Percentiles rank a stretch among this genome's conserved stretches.
These are phyloP conservation scores for Diaporthe ampelina DNA, from an alignment of 2,329 filamentous ascomycete species.

Conservation along the genomic window DNA sequence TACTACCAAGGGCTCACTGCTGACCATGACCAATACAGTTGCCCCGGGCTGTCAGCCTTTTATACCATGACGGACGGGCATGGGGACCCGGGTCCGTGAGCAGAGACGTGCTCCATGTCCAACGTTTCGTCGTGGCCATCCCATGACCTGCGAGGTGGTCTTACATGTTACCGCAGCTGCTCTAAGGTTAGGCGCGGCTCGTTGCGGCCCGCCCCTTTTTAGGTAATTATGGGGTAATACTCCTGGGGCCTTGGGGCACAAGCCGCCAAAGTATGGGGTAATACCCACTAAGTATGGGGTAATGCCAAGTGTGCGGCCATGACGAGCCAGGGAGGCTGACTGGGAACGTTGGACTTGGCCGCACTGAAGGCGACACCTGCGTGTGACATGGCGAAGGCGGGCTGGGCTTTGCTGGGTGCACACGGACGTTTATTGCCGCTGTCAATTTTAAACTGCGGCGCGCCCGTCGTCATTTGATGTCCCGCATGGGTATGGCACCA, in stretches of 20 bases:
- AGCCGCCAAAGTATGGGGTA: slow-evolving; percentile 30
- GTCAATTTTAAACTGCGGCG: slow-evolving; percentile 4
- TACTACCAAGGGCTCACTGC: not conserved
- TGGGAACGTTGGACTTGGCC: slow-evolving; percentile 14
- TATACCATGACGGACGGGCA: not conserved
- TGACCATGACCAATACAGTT: not conserved
- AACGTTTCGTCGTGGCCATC: slow-evolving; percentile 22
- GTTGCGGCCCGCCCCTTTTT: slow-evolving; percentile 33
- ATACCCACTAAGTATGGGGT: slow-evolving; percentile 26
- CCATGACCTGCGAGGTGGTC: slow-evolving; percentile 25
- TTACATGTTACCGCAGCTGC: slow-evolving; percentile 7
- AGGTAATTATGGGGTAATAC: slow-evolving; percentile 35
- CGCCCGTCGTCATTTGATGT: slow-evolving; percentile 6
- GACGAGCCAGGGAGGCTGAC: slow-evolving; percentile 18
- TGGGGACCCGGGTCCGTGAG: slow-evolving; percentile 16
- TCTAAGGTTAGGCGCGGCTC: slow-evolving; percentile 20
- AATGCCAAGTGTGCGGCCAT: slow-evolving; percentile 19
- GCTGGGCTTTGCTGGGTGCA: not conserved
- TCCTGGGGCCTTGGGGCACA: not conserved
- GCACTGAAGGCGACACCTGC: slow-evolving; percentile 24
- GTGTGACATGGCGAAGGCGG: not conserved
- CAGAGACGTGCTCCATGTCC: slow-evolving; percentile 22
- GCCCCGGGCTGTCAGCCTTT: not conserved
- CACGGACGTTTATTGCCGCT: slow-evolving; percentile 19
- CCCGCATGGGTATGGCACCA: slow-evolving; percentile 9